Evolutionary conservation across 139 green algal genomes (phyloP).

Genomic region (Prasinococcaceae sp.): DNA sequence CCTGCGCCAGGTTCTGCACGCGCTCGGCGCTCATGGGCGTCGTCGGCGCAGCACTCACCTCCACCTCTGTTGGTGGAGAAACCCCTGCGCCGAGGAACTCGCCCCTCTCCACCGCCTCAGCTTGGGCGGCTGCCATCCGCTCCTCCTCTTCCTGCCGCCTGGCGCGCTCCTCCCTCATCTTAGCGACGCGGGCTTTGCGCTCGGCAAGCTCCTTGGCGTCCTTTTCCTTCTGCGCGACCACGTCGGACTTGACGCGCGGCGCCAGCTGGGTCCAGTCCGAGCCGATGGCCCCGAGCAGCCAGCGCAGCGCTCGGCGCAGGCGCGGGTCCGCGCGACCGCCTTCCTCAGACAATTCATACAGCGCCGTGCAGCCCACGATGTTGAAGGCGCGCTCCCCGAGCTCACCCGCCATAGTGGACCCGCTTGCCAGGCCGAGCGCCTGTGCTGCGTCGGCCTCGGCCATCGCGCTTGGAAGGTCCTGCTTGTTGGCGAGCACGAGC

Average conservation of each 20-base stretch:
- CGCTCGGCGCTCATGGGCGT: too few relatives aligned
- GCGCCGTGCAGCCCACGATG: conserved; percentile 25
- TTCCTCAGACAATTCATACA: not conserved
- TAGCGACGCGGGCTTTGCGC: not conserved
- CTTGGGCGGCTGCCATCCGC: not conserved
- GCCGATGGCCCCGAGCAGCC: conserved; percentile 7
- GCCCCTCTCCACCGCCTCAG: too few relatives aligned
- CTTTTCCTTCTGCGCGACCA: not conserved
- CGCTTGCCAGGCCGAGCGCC: conserved; percentile 16
- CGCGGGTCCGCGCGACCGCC: not conserved
- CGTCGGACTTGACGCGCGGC: not conserved
- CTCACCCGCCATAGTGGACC: too few relatives aligned
- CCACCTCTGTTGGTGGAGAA: too few relatives aligned
- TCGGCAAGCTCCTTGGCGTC: not conserved
- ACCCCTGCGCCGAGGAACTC: too few relatives aligned
- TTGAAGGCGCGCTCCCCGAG: conserved; percentile 23
- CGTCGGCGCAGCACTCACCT: too few relatives aligned
- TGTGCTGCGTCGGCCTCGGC: conserved; percentile 16
- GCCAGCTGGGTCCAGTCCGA: not conserved
- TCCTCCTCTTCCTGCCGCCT: not conserved
- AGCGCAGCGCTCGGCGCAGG: conserved; percentile 14
- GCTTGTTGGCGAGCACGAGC: conserved; percentile 41
- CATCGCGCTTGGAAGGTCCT: conserved; percentile 26
- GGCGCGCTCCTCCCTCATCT: not conserved
- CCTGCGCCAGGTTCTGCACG: too few relatives aligned